A percentile compares a stretch with the other conserved stretches of the same genome.
These are phyloP conservation scores for Grigorovia yakushimaensis DNA, from an alignment of 805 yeast genomes.

Conservation along the genomic window DNA sequence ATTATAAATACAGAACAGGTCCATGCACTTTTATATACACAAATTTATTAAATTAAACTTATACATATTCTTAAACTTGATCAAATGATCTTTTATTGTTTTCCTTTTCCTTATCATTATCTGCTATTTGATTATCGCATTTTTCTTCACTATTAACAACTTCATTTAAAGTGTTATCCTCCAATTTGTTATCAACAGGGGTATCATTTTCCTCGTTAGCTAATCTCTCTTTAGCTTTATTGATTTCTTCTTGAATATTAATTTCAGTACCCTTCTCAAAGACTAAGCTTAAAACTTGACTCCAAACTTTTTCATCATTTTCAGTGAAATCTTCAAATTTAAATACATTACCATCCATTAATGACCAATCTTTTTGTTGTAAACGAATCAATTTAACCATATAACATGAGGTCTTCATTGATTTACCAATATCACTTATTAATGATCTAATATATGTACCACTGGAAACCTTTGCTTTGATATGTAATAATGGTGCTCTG, in stretches of 20 bases:
- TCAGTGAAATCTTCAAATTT: slow-evolving; percentile 55
- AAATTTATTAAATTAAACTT: neutral
- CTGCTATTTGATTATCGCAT: neutral
- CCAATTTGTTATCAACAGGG: neutral
- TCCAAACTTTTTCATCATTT: slow-evolving; percentile 60
- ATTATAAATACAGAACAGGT: neutral
- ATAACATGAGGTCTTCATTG: slow-evolving; percentile 70
- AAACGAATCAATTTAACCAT: slow-evolving; percentile 75
- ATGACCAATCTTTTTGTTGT: slow-evolving; percentile 77
- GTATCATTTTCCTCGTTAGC: slow-evolving; percentile 5
- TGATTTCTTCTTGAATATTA: slow-evolving; percentile 34
- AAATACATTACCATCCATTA: slow-evolving; percentile 59
- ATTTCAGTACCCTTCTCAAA: slow-evolving; percentile 37
- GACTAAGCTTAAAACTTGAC: slow-evolving; percentile 47
- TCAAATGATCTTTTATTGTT: slow-evolving; percentile 1
- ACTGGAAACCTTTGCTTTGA: slow-evolving; percentile 74
- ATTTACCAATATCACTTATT: slow-evolving; percentile 79
- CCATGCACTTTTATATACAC: neutral
- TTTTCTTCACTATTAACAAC: neutral
- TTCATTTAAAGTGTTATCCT: neutral
- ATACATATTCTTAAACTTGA: neutral
- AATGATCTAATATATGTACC: slow-evolving; percentile 92
- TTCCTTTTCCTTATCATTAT: neutral
- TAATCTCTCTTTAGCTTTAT: slow-evolving; percentile 20
- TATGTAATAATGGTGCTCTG: slow-evolving; percentile 60